Evolutionary conservation across 768 basidiomycete species (phyloP).

Genomic region (Kwoniella botswanensis): DNA sequence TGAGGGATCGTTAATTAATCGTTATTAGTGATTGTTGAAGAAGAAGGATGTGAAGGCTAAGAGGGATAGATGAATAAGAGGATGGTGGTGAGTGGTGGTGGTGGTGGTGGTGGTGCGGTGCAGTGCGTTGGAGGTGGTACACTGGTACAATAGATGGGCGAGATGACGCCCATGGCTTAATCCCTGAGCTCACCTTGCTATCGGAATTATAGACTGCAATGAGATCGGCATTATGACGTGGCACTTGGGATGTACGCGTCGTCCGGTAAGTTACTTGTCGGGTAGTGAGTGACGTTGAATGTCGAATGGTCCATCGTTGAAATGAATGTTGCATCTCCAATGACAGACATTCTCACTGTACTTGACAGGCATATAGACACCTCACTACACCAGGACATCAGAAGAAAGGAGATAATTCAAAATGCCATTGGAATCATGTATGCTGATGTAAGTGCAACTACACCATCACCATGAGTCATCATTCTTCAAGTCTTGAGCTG

Average conservation of each 20-base stretch:
- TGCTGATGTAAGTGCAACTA: slow-evolving; percentile 70
- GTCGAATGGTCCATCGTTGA: slow-evolving; percentile 6
- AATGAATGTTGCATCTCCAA: slow-evolving; percentile 2
- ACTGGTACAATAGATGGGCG: no score
- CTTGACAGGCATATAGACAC: not conserved
- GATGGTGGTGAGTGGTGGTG: slow-evolving; percentile 2
- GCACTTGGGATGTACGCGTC: slow-evolving; percentile 14
- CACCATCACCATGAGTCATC: not conserved
- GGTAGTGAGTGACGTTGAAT: not conserved
- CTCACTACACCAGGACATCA: not conserved
- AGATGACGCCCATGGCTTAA: slow-evolving; percentile 21
- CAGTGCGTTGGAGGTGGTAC: not conserved
- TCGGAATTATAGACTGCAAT: slow-evolving; percentile 3
- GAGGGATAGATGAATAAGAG: slow-evolving; percentile 15
- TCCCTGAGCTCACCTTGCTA: slow-evolving; percentile 12
- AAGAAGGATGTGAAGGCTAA: not conserved
- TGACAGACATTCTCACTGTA: no score
- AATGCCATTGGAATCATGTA: slow-evolving; percentile 97
- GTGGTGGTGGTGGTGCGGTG: slow-evolving; percentile 5
- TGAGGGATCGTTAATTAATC: slow-evolving; percentile 9
- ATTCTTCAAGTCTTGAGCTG: slow-evolving; percentile 11
- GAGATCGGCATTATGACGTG: slow-evolving; percentile 27
- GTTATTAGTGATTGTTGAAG: not conserved
- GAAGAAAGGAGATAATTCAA: slow-evolving; percentile 21
- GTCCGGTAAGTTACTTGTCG: not conserved